phyloP scores from a whole-genome alignment of 2,329 filamentous ascomycete genomes.

The Hypoxylon sp. region DNA sequence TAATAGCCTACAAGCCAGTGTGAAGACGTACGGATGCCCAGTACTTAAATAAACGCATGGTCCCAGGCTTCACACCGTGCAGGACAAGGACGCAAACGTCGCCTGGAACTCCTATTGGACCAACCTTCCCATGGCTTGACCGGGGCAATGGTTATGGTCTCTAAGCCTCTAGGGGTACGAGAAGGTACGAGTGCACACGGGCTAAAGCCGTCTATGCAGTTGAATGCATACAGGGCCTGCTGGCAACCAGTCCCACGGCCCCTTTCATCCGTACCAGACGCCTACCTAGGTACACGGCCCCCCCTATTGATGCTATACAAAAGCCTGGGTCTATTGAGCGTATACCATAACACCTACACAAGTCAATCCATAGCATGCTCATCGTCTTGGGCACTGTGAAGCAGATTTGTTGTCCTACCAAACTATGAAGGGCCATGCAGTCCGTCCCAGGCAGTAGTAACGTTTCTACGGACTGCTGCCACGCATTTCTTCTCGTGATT shows the following conservation, averaged over 20 bases:
- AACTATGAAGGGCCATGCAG: constrained; percentile 20
- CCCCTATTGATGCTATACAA: constrained; percentile 20
- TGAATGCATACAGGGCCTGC: constrained; percentile 7
- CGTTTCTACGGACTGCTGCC: constrained; percentile 16
- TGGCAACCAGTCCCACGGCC: constrained; percentile 13
- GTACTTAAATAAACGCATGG: constrained; percentile 12
- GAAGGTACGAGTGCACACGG: constrained; percentile 8
- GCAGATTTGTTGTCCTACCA: constrained; percentile 29
- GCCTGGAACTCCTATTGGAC: constrained; percentile 16
- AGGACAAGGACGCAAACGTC: constrained; percentile 9
- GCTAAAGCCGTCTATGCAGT: constrained; percentile 12
- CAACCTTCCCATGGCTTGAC: background rate
- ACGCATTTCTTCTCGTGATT: constrained; percentile 3
- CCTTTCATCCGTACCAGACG: constrained; percentile 14
- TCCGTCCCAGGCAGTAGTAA: constrained; percentile 32
- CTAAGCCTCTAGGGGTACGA: constrained; percentile 1
- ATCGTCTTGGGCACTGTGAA: constrained; percentile 28
- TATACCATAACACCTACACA: background rate
- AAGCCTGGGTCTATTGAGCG: constrained; percentile 1
- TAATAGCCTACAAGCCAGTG: constrained; percentile 9
- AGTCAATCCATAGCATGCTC: background rate
- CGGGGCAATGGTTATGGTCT: background rate
- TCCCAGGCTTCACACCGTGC: constrained; percentile 11
- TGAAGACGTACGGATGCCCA: constrained; percentile 16
- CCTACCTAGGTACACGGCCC: constrained; percentile 7